These are phyloP conservation scores for Neurospora hispaniola DNA, from an alignment of 495 filamentous ascomycete species.

Conservation along the genomic window DNA sequence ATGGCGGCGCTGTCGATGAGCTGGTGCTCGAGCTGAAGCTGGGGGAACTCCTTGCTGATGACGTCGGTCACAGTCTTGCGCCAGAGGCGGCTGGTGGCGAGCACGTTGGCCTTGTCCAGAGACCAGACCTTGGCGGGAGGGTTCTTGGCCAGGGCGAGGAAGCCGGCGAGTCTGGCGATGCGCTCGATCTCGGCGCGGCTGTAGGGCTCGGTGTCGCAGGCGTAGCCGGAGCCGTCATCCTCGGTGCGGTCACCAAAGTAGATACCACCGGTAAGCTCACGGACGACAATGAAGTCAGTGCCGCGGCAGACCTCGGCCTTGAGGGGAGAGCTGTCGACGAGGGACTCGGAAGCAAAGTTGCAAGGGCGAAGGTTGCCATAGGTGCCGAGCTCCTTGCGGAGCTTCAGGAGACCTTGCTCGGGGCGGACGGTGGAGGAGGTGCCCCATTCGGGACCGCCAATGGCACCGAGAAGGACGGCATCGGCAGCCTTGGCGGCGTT, in stretches of 20 bases:
- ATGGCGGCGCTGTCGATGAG: slow-evolving; percentile 94
- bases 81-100: slow-evolving; percentile 86
- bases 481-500: slow-evolving; percentile 79
- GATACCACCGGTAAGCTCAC: slow-evolving; percentile 90
- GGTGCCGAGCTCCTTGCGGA: slow-evolving; percentile 88
- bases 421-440: slow-evolving; percentile 71
- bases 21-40: slow-evolving; percentile 76
- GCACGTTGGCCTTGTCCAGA: slow-evolving; percentile 95
- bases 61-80: slow-evolving; percentile 77
- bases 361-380: slow-evolving; percentile 98
- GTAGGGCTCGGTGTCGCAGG: slow-evolving; percentile 87
- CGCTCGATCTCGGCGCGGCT: slow-evolving; percentile 80
- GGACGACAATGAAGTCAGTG: slow-evolving; percentile 88
- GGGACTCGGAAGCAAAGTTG: slow-evolving; percentile 85
- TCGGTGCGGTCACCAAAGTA: slow-evolving; percentile 95
- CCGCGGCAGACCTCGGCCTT: slow-evolving; percentile 79
- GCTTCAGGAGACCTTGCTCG: slow-evolving; percentile 85
- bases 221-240: slow-evolving; percentile 66
- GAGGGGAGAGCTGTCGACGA: slow-evolving; percentile 80
- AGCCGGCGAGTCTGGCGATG: slow-evolving; percentile 70
- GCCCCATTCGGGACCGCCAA: slow-evolving; percentile 97
- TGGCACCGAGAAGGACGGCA: slow-evolving; percentile 86
- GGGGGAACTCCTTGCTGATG: slow-evolving; percentile 77
- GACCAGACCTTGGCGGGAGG: slow-evolving; percentile 79
- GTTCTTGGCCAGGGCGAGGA: slow-evolving; percentile 68